phyloP scores from a whole-genome alignment of 306 rosid species.

The Vigna reflexopilosa region DNA sequence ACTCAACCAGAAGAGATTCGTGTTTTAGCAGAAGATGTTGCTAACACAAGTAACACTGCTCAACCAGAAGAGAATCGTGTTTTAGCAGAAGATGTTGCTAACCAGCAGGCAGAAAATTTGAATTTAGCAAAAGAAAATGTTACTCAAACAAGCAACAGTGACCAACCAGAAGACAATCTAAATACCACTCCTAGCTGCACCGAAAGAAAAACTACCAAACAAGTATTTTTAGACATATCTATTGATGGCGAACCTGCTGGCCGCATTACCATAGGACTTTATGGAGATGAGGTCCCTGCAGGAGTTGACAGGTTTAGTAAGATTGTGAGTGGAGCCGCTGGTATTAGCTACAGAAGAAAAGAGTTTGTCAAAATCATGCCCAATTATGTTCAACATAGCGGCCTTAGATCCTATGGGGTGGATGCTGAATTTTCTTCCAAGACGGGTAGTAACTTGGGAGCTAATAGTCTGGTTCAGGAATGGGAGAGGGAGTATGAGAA shows the following conservation, averaged over 20 bases:
- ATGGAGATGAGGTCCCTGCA: constrained; percentile 62
- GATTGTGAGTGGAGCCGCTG: constrained; percentile 87
- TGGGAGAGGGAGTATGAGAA: constrained; percentile 65
- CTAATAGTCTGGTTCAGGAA: constrained; percentile 62
- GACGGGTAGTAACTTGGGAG: constrained; percentile 62
- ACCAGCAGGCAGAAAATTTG: constrained; percentile 45
- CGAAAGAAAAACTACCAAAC: constrained; percentile 59
- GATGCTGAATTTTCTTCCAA: constrained; percentile 70
- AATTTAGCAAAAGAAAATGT: constrained; percentile 25
- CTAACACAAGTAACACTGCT: constrained; percentile 33
- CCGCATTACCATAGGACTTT: constrained; percentile 69
- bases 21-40: constrained; percentile 44
- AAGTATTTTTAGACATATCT: constrained; percentile 72
- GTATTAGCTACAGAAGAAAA: constrained; percentile 88
- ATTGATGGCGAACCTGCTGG: constrained; percentile 77
- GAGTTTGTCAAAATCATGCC: constrained; percentile 84
- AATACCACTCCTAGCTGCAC: constrained; percentile 48
- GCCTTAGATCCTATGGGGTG: constrained; percentile 83
- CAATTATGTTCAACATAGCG: constrained; percentile 73
- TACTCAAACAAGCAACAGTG: constrained; percentile 32
- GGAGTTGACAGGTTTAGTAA: constrained; percentile 72
- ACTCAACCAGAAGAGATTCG: constrained; percentile 36
- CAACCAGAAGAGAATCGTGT: constrained; percentile 26
- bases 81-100: constrained; percentile 45
- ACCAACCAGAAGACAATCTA: constrained; percentile 37